Evolutionary conservation across 2,329 filamentous ascomycete genomes (phyloP), one percentile per base, ranked within the genome.

Genomic region (Whalleya microplaca): DNA sequence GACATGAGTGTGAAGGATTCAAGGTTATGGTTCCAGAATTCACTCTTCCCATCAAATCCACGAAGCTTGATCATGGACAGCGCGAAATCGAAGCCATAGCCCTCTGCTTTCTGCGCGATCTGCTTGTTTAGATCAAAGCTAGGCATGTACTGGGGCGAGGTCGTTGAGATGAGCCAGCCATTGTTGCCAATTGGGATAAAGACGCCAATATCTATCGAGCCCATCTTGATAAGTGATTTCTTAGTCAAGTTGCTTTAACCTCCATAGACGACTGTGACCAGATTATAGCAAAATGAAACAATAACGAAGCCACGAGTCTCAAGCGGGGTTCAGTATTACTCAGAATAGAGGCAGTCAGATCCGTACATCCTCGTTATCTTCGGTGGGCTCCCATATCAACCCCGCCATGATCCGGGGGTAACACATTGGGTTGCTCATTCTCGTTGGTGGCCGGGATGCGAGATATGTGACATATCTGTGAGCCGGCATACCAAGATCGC

Each of bases 1-100:
- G 69, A 68, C 69, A 71, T 71, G 9, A 71, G 64, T 20, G 69
- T 72, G 51, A 72, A 72, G 9, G 68, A 69, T 56, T 72, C 70
- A 21, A 72, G 64, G 48, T 70, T 71, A 56, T 72, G 66, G 49
- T 72, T 69, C 70, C 70, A 72, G 63, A 69, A 69, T 51, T 71
- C 68, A 41, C 64, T 69, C 51, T 69, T 66, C 5, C 70, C 69
- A 29, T 69, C 69, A 51, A 71, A 70, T 2, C 69, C 69, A 6
- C 69, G 67, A 6, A 71, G 58, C 55, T 71, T 71, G 56, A 71
- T 69, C 69, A 71, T 70, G 19, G 68, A 70, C 7, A 71, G 58
- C 10, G 67, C 69, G 55, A 71, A 71, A 47, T 71, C 68, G 50
- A 71, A 58, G 54, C 60, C 60, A 45, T 71, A 70, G 47, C 59